phyloP scores from a whole-genome alignment of 495 filamentous ascomycete species.

The Podospora conica region DNA sequence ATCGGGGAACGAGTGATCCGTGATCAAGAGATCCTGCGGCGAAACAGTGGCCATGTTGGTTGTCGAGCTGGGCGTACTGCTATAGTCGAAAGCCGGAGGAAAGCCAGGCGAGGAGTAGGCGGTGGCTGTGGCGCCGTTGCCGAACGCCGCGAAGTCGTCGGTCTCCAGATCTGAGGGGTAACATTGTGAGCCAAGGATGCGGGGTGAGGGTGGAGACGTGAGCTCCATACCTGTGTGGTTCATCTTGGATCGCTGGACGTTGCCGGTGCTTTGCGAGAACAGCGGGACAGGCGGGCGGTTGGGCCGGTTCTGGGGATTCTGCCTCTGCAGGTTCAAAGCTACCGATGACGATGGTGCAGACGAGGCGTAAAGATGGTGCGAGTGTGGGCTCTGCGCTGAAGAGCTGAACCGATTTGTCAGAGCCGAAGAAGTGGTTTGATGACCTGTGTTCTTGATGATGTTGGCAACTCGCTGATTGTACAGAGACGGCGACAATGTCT shows the following conservation, averaged over 20 bases:
- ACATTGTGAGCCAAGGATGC: conserved; percentile 33
- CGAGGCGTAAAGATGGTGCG: conserved; percentile 48
- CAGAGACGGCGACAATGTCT: conserved; percentile 35
- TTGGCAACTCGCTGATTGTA: conserved; percentile 54
- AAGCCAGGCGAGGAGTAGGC: conserved; percentile 49
- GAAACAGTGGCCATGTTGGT: conserved; percentile 68
- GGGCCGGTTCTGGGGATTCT: conserved; percentile 36
- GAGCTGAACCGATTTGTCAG: conserved; percentile 51
- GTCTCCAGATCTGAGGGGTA: conserved; percentile 41
- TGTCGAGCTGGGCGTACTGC: conserved; percentile 36
- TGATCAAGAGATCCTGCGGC: conserved; percentile 71
- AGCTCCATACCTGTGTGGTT: conserved; percentile 38
- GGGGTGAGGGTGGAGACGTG: not conserved
- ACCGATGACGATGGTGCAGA: conserved; percentile 43
- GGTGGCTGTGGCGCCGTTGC: conserved; percentile 42
- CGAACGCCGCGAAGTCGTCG: conserved; percentile 47
- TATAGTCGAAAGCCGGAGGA: conserved; percentile 40
- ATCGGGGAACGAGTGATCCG: conserved; percentile 35
- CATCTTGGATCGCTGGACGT: conserved; percentile 40
- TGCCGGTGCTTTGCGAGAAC: conserved; percentile 45
- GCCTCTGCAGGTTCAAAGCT: conserved; percentile 36
- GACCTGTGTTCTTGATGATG: conserved; percentile 55
- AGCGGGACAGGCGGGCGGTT: conserved; percentile 47
- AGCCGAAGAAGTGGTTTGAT: conserved; percentile 49
- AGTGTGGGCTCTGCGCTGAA: conserved; percentile 35